A percentile compares a stretch with the other conserved stretches of the same genome.
Evolutionary conservation across 805 yeast genomes (phyloP).

Genomic region (Pichia nanzhaoensis): DNA sequence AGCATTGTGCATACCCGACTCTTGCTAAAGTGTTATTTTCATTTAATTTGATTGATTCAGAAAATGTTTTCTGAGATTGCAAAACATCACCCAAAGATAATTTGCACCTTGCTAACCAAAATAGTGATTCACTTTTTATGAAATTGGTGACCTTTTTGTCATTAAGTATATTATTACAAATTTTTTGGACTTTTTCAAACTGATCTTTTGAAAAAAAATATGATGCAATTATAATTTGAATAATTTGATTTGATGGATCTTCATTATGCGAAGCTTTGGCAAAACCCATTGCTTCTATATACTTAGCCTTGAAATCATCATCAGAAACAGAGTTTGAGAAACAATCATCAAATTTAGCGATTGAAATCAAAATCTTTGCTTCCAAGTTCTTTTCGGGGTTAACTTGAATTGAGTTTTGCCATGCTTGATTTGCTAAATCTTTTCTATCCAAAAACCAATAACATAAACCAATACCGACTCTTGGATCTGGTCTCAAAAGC

Average conservation of each 20-base stretch:
- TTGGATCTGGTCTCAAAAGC: constrained; percentile 76
- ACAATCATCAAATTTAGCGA: constrained; percentile 62
- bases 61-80: constrained; percentile 66
- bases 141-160: constrained; percentile 33
- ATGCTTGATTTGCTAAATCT: constrained; percentile 68
- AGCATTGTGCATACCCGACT: constrained; percentile 82
- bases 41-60: constrained; percentile 60
- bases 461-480: constrained; percentile 92
- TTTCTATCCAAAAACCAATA: constrained; percentile 83
- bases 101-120: constrained; percentile 82
- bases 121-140: constrained; percentile 54
- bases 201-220: constrained; percentile 67
- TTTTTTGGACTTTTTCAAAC: constrained; percentile 46
- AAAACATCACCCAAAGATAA: constrained; percentile 54
- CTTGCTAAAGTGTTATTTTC: constrained; percentile 63
- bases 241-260: constrained; percentile 47
- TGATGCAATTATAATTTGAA: constrained; percentile 61
- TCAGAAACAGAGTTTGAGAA: constrained; percentile 50
- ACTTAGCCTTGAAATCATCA: constrained; percentile 54
- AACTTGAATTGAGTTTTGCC: constrained; percentile 73
- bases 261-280: constrained; percentile 35
- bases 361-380: constrained; percentile 58
- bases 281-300: constrained; percentile 51
- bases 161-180: constrained; percentile 46
- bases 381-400: constrained; percentile 46